Base-by-base conservation (phyloP, 176 grass and related monocot species). In the Phoenix roebelenii region DNA sequence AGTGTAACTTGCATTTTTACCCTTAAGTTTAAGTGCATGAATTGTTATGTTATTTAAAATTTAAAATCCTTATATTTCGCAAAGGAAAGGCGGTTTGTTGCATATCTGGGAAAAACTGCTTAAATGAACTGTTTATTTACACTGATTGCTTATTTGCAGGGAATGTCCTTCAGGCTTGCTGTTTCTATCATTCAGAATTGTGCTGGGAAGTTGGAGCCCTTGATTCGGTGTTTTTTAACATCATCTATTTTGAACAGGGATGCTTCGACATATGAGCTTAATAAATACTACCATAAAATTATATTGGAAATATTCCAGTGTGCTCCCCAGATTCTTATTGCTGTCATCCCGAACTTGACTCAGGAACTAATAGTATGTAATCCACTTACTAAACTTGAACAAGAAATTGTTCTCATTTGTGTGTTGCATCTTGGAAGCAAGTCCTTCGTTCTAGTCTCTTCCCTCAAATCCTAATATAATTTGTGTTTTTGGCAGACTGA, bases 301-400 rank as follows among this genome's bases (percentile, higher is more conserved):
- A 91, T 97, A 77, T 51, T 91, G 63, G 87, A 97, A 80, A 74
- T 97, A 63, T 91, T 85, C 68, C 83, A 82, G 70, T 85, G 75
- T 74, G 82, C 87, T 68, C 92, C 87, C 55, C 68, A 64, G 25
- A 88, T 87, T 75, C 83, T 91, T 51, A 83, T 77, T 60, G 63
- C 69, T 74, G 81, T 97, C 65, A 87, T 97, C 74, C 92, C 92
- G 64, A 71, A 76, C 65, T 83, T 97, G 58, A 85, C 63, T 62
- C 80, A 85, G 71, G 87, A 97, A 69, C 82, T 97, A 61, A 74
- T 83, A 15, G 92, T 97, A 91, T 66, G 76, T 29, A 59, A 26
- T 75, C 58, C 15, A 58, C 49, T 80, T 44, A 44, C 35, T 44
- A 14, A 44, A 44, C 2, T 44, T 44, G 35, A 44, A 44, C 35